These are phyloP conservation scores for Arachis monticola DNA, from an alignment of 331 rosid genomes.

Conservation along the genomic window DNA sequence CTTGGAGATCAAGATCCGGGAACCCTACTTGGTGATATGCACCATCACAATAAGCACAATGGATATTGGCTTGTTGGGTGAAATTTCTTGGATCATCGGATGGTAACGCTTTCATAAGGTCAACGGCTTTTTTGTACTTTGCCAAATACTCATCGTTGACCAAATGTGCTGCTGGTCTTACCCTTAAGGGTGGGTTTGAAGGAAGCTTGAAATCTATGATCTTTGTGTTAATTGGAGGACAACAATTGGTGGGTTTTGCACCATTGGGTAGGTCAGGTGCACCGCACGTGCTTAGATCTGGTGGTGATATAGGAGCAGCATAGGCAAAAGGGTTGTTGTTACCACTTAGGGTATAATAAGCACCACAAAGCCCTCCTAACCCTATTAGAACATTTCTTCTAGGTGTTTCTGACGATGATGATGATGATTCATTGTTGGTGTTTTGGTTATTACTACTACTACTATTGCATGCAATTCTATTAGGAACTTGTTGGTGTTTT, in stretches of 20 bases:
- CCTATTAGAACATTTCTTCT: conserved; percentile 76
- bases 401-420: conserved; percentile 25
- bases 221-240: conserved; percentile 59
- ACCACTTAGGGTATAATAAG: conserved; percentile 26
- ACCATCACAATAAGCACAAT: conserved; percentile 89
- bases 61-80: conserved; percentile 71
- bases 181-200: conserved; percentile 38
- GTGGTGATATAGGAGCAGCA: conserved; percentile 65
- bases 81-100: conserved; percentile 70
- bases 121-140: conserved; percentile 59
- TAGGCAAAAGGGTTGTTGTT: conserved; percentile 51
- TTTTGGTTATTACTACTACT: conserved; percentile 30
- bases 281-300: conserved; percentile 60
- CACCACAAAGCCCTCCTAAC: conserved; percentile 70
- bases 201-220: conserved; percentile 58
- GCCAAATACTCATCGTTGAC: conserved; percentile 47
- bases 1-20: conserved; percentile 67
- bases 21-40: conserved; percentile 71
- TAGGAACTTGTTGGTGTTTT: conserved; percentile 9
- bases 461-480: conserved; percentile 44
- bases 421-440: not conserved
- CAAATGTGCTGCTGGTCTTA: conserved; percentile 72
- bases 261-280: conserved; percentile 57
- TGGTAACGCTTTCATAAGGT: conserved; percentile 74
- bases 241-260: conserved; percentile 50